phyloP scores from a whole-genome alignment of 2,329 filamentous ascomycete species.

The Thyridium curvatum region DNA sequence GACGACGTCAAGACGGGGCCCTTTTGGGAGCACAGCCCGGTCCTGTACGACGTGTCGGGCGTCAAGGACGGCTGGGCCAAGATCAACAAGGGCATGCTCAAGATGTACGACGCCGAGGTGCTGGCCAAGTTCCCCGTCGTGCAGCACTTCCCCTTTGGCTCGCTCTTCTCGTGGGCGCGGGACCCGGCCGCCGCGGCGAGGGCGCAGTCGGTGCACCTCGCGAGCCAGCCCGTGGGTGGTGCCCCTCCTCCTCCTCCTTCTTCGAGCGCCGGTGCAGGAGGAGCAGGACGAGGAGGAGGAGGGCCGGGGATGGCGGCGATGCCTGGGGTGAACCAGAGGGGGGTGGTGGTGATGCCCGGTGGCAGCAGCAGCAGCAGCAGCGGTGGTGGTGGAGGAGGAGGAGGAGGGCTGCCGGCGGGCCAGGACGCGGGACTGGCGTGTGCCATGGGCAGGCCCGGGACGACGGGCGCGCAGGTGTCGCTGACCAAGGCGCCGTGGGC shows the following conservation, averaged over 20 bases:
- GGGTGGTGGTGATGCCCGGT: slow-evolving; percentile 15
- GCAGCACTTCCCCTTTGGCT: slow-evolving; percentile 88
- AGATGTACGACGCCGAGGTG: slow-evolving; percentile 98
- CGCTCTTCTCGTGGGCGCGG: slow-evolving; percentile 69
- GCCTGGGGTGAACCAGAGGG: neutral
- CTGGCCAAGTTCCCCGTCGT: slow-evolving; percentile 95
- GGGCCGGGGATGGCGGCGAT: neutral
- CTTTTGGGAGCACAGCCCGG: slow-evolving; percentile 95
- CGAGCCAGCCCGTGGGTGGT: slow-evolving; percentile 39
- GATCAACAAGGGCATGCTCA: slow-evolving; percentile 98
- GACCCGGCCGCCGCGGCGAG: slow-evolving; percentile 54
- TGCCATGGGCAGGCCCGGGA: slow-evolving; percentile 8
- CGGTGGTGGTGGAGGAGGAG: slow-evolving; percentile 14
- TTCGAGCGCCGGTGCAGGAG: too few relatives aligned
- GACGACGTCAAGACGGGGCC: slow-evolving; percentile 94
- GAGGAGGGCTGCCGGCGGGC: slow-evolving; percentile 6
- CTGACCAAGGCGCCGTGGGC: slow-evolving; percentile 43
- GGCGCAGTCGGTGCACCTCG: slow-evolving; percentile 48
- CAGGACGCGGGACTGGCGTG: slow-evolving; percentile 30
- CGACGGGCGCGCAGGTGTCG: slow-evolving; percentile 29
- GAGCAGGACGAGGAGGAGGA: neutral
- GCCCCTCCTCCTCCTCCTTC: slow-evolving; percentile 1
- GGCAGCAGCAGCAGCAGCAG: slow-evolving; percentile 15
- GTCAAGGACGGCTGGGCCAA: slow-evolving; percentile 94
- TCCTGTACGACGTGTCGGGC: slow-evolving; percentile 89